Evolutionary conservation across 106 monocot species (phyloP).

Genomic region (Phalaenopsis aphrodite): DNA sequence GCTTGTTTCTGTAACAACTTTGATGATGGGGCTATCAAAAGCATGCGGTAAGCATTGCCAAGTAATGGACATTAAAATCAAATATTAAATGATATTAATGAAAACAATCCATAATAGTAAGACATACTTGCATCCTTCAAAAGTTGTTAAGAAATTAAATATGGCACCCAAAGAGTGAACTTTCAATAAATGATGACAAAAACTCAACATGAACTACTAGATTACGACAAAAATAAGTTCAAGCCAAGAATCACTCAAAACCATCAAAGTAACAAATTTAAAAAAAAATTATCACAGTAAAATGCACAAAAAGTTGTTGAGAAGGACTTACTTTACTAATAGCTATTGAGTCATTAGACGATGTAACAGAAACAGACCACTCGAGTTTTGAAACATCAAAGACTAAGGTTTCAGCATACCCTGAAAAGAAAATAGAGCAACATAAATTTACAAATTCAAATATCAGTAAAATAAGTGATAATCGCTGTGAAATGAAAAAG

Average conservation of each 20-base stretch:
- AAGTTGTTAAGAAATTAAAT: not conserved
- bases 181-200: not conserved
- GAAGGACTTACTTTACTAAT: conserved; percentile 52
- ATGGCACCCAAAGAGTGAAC: not conserved
- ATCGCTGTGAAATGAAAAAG: not conserved
- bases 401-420: conserved; percentile 69
- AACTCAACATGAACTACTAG: not conserved
- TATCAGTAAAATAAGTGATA: not conserved
- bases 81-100: not conserved
- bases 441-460: not conserved
- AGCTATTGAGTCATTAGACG: conserved; percentile 58
- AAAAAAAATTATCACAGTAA: not conserved
- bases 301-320: not conserved
- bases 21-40: not conserved
- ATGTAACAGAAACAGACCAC: conserved; percentile 56
- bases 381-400: conserved; percentile 74
- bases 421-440: conserved; percentile 29
- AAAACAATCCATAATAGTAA: not conserved
- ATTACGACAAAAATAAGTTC: not conserved
- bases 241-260: not conserved
- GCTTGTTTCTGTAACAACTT: not conserved
- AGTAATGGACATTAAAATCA: not conserved
- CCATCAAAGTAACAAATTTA: not conserved
- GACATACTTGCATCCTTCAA: not conserved
- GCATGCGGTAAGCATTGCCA: not conserved